phyloP scores from a whole-genome alignment of 805 yeast species.

The Lipomyces anomalus region DNA sequence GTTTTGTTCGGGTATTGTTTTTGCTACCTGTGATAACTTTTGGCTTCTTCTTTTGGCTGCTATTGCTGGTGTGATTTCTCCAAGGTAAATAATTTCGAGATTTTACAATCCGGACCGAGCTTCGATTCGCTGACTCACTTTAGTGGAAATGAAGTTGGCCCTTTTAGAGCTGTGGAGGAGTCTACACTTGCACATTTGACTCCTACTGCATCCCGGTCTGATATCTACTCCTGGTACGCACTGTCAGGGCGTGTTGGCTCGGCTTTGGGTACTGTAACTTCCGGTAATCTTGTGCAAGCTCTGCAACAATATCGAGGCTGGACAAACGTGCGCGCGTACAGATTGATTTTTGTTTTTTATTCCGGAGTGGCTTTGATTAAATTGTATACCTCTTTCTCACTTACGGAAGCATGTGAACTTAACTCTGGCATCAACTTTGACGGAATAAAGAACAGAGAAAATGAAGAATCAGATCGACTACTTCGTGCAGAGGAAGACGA shows the following conservation, averaged over 20 bases:
- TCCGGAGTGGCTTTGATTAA: constrained; percentile 35
- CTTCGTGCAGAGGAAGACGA: neutral
- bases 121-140: neutral
- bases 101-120: neutral
- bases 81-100: constrained; percentile 27
- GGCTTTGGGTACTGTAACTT: constrained; percentile 78
- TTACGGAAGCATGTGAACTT: constrained; percentile 52
- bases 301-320: constrained; percentile 30
- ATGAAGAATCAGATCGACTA: constrained; percentile 17
- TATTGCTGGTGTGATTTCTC: constrained; percentile 47
- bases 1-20: constrained; percentile 40
- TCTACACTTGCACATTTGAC: constrained; percentile 45
- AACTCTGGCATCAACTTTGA: constrained; percentile 26
- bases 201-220: constrained; percentile 41
- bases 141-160: constrained; percentile 52
- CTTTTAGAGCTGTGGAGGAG: constrained; percentile 53
- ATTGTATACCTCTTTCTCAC: constrained; percentile 44
- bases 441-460: constrained; percentile 23
- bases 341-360: constrained; percentile 14
- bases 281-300: constrained; percentile 61
- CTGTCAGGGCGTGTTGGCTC: constrained; percentile 44
- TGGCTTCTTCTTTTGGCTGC: constrained; percentile 37
- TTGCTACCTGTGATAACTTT: constrained; percentile 35
- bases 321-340: constrained; percentile 5
- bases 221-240: constrained; percentile 51